A percentile compares a stretch with the other conserved stretches of the same genome.
These are phyloP conservation scores for Cordyceps fumosorosea DNA, from an alignment of 2,329 filamentous ascomycete genomes.

Conservation along the genomic window DNA sequence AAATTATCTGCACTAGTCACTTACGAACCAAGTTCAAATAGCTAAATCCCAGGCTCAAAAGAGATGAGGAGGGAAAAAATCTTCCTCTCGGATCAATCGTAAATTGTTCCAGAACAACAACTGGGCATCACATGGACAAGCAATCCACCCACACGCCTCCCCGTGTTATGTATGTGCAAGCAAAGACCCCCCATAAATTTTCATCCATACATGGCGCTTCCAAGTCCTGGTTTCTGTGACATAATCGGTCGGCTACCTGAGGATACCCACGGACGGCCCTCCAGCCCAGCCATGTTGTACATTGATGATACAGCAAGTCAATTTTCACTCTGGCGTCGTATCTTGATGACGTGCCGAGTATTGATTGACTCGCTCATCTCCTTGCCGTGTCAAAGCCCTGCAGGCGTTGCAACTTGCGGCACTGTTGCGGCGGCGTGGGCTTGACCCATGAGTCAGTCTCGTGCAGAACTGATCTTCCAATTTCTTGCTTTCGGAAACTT, in stretches of 20 bases:
- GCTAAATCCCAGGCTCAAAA: not conserved
- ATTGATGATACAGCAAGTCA: not conserved
- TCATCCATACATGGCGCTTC: not conserved
- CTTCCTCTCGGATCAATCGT: no score
- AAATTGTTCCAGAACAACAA: not conserved
- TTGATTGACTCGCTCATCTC: not conserved
- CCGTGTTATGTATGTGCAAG: not conserved
- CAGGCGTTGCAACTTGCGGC: not conserved
- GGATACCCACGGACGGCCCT: slow-evolving; percentile 7
- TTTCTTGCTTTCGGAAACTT: not conserved
- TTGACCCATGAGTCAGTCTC: not conserved
- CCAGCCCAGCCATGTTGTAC: not conserved
- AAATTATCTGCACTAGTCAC: not conserved
- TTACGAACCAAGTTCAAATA: not conserved
- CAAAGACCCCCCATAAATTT: not conserved
- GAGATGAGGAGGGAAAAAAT: not conserved
- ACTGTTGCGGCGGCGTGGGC: not conserved
- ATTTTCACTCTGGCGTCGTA: not conserved
- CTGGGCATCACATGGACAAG: slow-evolving; percentile 5
- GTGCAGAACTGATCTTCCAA: not conserved
- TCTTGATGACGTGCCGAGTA: not conserved
- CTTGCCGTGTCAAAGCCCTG: not conserved
- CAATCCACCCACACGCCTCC: slow-evolving; percentile 1
- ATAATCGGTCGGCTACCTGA: slow-evolving; percentile 11
- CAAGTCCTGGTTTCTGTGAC: slow-evolving; percentile 5